These are phyloP conservation scores for Fusarium sarcochroum DNA, from an alignment of 2,329 filamentous ascomycete species.

Conservation along the genomic window DNA sequence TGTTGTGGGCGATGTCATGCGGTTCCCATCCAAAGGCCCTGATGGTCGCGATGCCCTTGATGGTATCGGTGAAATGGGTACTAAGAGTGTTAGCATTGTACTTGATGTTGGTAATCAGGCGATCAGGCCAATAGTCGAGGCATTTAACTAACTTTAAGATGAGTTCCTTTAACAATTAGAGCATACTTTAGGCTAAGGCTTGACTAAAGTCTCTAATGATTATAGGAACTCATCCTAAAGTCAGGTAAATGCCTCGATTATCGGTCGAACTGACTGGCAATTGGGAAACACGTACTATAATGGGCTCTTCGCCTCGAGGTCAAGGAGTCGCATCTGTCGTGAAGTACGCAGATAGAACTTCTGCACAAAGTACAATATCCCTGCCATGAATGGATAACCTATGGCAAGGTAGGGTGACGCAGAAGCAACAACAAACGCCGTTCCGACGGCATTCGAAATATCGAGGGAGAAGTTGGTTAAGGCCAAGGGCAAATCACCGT, in stretches of 20 bases:
- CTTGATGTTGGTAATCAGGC: accelerated
- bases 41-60: slow-evolving; percentile 68
- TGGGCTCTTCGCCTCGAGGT: slow-evolving; percentile 73
- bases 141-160: no score
- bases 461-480: slow-evolving; percentile 51
- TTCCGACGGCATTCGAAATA: slow-evolving; percentile 53
- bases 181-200: no score
- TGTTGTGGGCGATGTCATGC: slow-evolving; percentile 57
- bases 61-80: slow-evolving; percentile 68
- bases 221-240: no score
- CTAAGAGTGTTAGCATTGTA: slow-evolving; percentile 38
- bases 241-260: no score
- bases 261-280: no score
- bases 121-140: no score
- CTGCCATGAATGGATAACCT: slow-evolving; percentile 64
- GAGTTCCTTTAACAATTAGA: no score
- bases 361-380: slow-evolving; percentile 65
- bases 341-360: slow-evolving; percentile 72
- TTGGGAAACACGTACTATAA: slow-evolving; percentile 44
- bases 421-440: slow-evolving; percentile 63
- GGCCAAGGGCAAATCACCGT: slow-evolving; percentile 55
- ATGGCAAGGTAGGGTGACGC: slow-evolving; percentile 61
- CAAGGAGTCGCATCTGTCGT: slow-evolving; percentile 70
- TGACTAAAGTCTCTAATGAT: no score
- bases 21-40: slow-evolving; percentile 68